Conservation (phyloP, 2,329 filamentous ascomycete species). For the Fusarium sp. region DNA sequence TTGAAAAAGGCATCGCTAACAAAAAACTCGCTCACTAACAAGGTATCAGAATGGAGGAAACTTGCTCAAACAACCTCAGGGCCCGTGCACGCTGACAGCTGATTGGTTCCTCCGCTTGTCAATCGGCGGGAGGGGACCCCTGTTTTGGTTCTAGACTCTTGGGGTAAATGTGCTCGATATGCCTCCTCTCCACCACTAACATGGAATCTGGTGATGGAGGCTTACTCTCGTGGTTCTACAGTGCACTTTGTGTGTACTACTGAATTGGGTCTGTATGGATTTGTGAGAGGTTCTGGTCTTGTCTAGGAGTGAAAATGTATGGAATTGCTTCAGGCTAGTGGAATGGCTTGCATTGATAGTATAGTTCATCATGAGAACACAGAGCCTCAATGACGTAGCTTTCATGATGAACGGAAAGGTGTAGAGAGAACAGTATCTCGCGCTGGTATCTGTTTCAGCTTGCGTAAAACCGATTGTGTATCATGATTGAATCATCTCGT, state of each 20-base stretch:
- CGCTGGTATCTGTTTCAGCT: neutral
- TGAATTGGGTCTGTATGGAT: neutral
- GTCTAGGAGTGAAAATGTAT: neutral
- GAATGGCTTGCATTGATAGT: conserved; percentile 7
- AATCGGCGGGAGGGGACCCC: conserved; percentile 30
- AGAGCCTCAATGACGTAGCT: conserved; percentile 43
- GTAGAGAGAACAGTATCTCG: neutral
- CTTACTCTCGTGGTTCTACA: neutral
- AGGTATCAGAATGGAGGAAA: conserved; percentile 41
- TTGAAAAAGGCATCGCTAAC: conserved; percentile 1
- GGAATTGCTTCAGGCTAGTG: conserved; percentile 6
- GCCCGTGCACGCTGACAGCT: conserved; percentile 27
- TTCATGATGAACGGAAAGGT: conserved; percentile 29
- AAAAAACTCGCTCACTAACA: conserved; percentile 36
- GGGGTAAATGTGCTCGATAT: conserved; percentile 33
- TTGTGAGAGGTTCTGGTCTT: neutral
- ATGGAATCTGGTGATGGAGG: conserved; percentile 20
- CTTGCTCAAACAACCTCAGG: conserved; percentile 60
- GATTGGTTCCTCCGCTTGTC: conserved; percentile 40
- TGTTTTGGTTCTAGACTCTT: conserved; percentile 29
- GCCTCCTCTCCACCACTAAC: conserved; percentile 30
- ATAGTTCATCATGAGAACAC: conserved; percentile 32
- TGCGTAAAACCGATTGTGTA: too few species aligned
- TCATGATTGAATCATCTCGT: neutral
- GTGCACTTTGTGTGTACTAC: too few species aligned